phyloP scores from a whole-genome alignment of 306 rosid genomes.

The Elaeagnus macrophylla region DNA sequence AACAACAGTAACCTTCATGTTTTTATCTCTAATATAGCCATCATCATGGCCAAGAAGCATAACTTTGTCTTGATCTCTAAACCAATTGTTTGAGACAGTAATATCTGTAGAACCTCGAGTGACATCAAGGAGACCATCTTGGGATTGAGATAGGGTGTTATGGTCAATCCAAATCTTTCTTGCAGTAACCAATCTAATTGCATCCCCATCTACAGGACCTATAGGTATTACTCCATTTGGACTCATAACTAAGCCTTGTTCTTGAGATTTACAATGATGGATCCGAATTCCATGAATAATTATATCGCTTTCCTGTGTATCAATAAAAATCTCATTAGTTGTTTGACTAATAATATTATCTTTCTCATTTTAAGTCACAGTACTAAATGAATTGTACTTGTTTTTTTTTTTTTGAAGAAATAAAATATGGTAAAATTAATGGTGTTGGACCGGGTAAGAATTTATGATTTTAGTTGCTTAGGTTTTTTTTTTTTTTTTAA shows the following conservation, averaged over 20 bases:
- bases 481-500: too few relatives aligned
- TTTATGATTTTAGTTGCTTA: too few relatives aligned
- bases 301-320: conserved; percentile 21
- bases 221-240: conserved; percentile 9
- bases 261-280: conserved; percentile 34
- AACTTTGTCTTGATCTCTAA: conserved; percentile 37
- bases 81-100: conserved; percentile 41
- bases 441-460: too few relatives aligned
- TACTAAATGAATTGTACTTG: too few relatives aligned
- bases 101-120: conserved; percentile 35
- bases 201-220: conserved; percentile 36
- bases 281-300: conserved; percentile 38
- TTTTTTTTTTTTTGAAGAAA: too few relatives aligned
- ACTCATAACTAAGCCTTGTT: conserved; percentile 21
- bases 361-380: too few relatives aligned
- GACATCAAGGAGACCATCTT: conserved; percentile 37
- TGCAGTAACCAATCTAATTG: conserved; percentile 25
- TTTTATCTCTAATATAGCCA: conserved; percentile 22
- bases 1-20: conserved; percentile 31
- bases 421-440: too few relatives aligned
- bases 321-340: neutral
- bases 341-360: too few relatives aligned
- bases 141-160: conserved; percentile 28
- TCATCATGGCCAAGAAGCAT: conserved; percentile 45
- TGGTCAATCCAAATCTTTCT: conserved; percentile 44